Evolutionary conservation across 768 basidiomycete genomes (phyloP), one percentile per base, ranked within the genome.

Genomic region (Lyophyllum semitale): DNA sequence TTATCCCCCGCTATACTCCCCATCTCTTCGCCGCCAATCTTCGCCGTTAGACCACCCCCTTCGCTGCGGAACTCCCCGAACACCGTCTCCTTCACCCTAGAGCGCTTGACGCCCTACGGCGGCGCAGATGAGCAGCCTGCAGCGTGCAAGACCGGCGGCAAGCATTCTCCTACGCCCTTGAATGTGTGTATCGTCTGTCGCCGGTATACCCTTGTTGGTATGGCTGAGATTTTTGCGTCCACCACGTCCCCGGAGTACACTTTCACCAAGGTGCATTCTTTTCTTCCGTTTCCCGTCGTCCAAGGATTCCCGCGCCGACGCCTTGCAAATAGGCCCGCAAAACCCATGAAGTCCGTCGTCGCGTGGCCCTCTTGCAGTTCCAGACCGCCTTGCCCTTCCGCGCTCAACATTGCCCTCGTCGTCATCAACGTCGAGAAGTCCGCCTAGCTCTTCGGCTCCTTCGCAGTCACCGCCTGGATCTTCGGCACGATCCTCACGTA

Each of bases 191-290:
- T 78, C 53, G 73, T 77, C 44, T 54, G 72, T 8, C 78, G 78
- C 2, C 77, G 77, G 0, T 84, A 84, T 66, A 76, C 82, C 56
- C 75, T 86, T 29, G 79, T 85, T 62, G 84, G 75, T 15, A 73
- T 85, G 55, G 67, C 80, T 17, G 83, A 85, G 68, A 78, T 78
- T 59, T 82, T 83, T 65, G 81, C 83, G 0, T 80, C 77, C 20
- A 82, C 84, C 69, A 84, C 82, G n/a, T 77, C 76, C 5, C 71
- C 84, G 51, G 83, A 85, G 69, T 84, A 84, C 57, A 83, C 82
- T 29, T 85, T 78, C 77, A 84, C 81, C 61, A 84, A 75, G 61
- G 84, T 84, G 3, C 84, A n/a, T n/a, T n/a, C n/a, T n/a, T n/a
- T n/a, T n/a, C n/a, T n/a, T n/a, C n/a, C n/a, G n/a, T n/a, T n/a